Evolutionary conservation across 148 eudicot genomes (phyloP), one percentile per base, ranked within the genome.

Genomic region (Cornus suecica): DNA sequence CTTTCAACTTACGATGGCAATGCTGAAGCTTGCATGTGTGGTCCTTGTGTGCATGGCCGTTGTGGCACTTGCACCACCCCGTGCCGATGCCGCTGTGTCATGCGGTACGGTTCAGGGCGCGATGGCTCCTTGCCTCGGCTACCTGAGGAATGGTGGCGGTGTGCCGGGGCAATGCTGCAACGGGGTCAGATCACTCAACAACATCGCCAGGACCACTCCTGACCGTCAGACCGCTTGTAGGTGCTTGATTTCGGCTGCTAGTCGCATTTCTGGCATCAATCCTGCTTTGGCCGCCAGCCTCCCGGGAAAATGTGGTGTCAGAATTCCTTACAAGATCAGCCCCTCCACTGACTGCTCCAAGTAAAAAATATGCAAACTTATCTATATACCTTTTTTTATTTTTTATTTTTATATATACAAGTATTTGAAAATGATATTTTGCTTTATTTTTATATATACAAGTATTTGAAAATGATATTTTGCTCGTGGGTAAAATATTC

Each of bases 271-370:
- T 0, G 87, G 85, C 13, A 48, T 81, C 70, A 66, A 78, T 65
- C 41, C 23, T n/a, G 8, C 27, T 3, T 68, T 73, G 27, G 86
- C 86, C 0, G 66, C 73, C 15, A 76, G 78, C 7, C 83, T 87
- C 24, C 90, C 88, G 2, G 30, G 70, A 16, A 77, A 71, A 63
- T 87, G 90, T 66, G 86, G 86, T 65, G 84, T 83, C 27, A 77
- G 34, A 29, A 31, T 87, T 37, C 84, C 88, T 4, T 87, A 78
- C 65, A 31, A 80, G 41, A 85, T 87, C 58, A 85, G 90, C 86
- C 83, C 85, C 52, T 71, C 29, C 80, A 83, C 83, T 41, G 81
- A 86, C 65, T 86, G 88, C 78, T 27, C 84, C 66, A 70, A 62
- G 88, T 86, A n/a, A 78, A 7, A 42, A n/a, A n/a, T n/a, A n/a